A percentile compares a stretch with the other conserved stretches of the same genome.
Conservation (phyloP, 495 filamentous ascomycete species). For the Podospora australis region DNA sequence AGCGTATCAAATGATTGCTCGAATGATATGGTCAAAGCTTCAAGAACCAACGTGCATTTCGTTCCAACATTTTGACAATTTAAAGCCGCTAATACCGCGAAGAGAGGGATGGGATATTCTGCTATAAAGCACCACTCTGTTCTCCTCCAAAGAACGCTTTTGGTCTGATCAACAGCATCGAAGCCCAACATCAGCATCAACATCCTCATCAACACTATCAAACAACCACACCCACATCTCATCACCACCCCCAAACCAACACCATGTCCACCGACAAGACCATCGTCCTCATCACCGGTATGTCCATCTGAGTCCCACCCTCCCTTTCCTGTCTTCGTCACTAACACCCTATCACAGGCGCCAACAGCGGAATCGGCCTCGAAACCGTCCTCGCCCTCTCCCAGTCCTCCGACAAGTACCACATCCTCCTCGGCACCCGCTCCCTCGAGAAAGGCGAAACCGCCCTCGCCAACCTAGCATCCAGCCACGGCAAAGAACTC, state of each 20-base stretch:
- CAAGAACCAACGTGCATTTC: too few species aligned
- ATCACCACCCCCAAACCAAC: neutral
- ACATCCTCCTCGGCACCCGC: conserved; percentile 41
- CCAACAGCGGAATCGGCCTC: conserved; percentile 47
- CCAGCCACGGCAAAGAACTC: conserved; percentile 8
- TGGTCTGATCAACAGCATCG: neutral
- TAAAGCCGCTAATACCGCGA: too few species aligned
- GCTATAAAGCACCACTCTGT: neutral
- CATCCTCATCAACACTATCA: neutral
- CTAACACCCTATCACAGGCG: conserved; percentile 15
- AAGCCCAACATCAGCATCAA: neutral
- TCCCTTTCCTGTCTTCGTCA: neutral
- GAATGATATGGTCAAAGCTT: too few species aligned
- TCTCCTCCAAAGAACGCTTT: neutral
- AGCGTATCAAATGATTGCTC: too few species aligned
- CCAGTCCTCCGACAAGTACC: conserved; percentile 32
- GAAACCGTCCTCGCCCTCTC: conserved; percentile 40
- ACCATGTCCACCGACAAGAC: conserved; percentile 21
- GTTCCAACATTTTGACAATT: neutral
- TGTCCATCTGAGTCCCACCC: neutral
- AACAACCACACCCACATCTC: neutral
- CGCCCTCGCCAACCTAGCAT: conserved; percentile 33
- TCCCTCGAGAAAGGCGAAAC: conserved; percentile 36
- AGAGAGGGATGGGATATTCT: too few species aligned
- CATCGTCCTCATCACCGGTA: conserved; percentile 33